phyloP scores from a whole-genome alignment of 495 filamentous ascomycete species.

The Rhizodiscina lignyota region DNA sequence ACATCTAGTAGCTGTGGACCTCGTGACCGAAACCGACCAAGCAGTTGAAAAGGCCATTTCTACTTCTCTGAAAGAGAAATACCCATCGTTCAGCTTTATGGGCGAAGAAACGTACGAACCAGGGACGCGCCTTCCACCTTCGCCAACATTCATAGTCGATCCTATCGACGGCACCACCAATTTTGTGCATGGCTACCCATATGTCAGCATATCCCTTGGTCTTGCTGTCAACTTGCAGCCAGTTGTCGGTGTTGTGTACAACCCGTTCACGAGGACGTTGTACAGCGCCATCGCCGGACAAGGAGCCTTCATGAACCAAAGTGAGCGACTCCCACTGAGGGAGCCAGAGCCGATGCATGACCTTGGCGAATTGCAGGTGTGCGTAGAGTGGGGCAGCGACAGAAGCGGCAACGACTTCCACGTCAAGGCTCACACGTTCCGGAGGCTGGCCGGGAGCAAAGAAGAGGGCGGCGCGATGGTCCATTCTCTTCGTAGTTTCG shows the following conservation, averaged over 20 bases:
- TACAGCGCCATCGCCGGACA: constrained; percentile 54
- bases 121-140: constrained; percentile 41
- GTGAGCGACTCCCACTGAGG: constrained; percentile 35
- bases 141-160: constrained; percentile 76
- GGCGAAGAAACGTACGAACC: constrained; percentile 62
- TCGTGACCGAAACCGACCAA: constrained; percentile 76
- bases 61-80: constrained; percentile 39
- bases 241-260: constrained; percentile 68
- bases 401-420: constrained; percentile 60
- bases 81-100: constrained; percentile 38
- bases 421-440: constrained; percentile 54
- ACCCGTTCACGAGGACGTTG: constrained; percentile 53
- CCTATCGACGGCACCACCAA: constrained; percentile 85
- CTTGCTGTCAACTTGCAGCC: constrained; percentile 47
- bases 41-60: constrained; percentile 66
- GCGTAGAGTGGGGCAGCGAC: constrained; percentile 64
- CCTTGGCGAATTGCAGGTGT: constrained; percentile 41
- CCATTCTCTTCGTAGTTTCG: constrained; percentile 56
- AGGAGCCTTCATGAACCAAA: constrained; percentile 45
- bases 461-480: constrained; percentile 71
- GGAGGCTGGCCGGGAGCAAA: constrained; percentile 38
- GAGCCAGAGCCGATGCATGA: constrained; percentile 21
- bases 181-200: constrained; percentile 69
- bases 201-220: constrained; percentile 69
- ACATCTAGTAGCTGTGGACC: constrained; percentile 50